phyloP scores from a whole-genome alignment of 2,329 filamentous ascomycete genomes.

The Penicillium sclerotiorum region DNA sequence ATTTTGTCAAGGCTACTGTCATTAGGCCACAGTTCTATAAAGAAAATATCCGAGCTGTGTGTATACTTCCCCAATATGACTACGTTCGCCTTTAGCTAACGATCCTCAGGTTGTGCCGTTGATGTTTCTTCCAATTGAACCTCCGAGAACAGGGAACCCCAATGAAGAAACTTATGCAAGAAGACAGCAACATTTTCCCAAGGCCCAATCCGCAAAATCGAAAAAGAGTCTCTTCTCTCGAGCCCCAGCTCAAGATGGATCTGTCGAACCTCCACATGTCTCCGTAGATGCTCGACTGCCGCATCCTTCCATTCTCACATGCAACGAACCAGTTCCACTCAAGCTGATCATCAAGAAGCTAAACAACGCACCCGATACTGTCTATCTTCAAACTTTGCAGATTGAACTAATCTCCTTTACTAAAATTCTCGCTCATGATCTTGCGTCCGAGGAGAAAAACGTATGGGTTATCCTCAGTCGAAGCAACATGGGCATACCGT shows the following conservation, averaged over 20 bases:
- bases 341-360: slow-evolving; percentile 78
- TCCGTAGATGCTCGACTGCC: slow-evolving; percentile 83
- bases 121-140: slow-evolving; percentile 91
- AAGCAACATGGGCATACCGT: slow-evolving; percentile 69
- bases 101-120: slow-evolving; percentile 57
- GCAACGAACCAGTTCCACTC: slow-evolving; percentile 81
- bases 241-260: slow-evolving; percentile 31
- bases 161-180: slow-evolving; percentile 83
- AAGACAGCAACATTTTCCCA: slow-evolving; percentile 64
- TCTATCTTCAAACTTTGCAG: slow-evolving; percentile 78
- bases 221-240: slow-evolving; percentile 64
- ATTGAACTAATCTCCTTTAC: slow-evolving; percentile 81
- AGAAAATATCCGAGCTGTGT: slow-evolving; percentile 73
- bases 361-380: slow-evolving; percentile 66
- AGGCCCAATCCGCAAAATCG: slow-evolving; percentile 41
- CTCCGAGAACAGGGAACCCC: slow-evolving; percentile 68
- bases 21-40: slow-evolving; percentile 86
- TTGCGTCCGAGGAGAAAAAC: slow-evolving; percentile 68
- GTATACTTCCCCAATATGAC: slow-evolving; percentile 10
- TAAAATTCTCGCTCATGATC: slow-evolving; percentile 74
- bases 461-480: slow-evolving; percentile 76
- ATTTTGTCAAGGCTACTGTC: slow-evolving; percentile 94
- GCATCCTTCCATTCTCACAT: slow-evolving; percentile 84
- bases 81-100: slow-evolving; percentile 2
- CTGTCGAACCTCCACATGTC: slow-evolving; percentile 56